Percentiles rank a stretch among this genome's conserved stretches.
Conservation (phyloP, 2,329 filamentous ascomycete genomes). For the Pyrenophora graminea region DNA sequence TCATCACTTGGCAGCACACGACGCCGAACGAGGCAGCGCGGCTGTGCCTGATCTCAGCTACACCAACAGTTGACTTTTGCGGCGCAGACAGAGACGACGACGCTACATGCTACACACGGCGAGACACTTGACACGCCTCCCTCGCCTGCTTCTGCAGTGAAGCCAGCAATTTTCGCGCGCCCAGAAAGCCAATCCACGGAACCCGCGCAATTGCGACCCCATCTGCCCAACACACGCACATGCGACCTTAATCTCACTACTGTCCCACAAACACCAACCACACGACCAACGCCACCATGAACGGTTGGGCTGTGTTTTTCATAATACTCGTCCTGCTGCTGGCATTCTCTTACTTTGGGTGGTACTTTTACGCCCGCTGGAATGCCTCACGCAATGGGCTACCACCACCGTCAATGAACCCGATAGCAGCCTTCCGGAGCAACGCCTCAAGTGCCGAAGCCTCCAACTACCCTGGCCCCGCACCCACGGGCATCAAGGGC, state of each 20-base stretch:
- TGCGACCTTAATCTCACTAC: conserved; percentile 10
- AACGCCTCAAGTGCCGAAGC: conserved; percentile 24
- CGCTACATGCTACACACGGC: conserved; percentile 1
- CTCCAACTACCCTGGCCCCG: conserved; percentile 57
- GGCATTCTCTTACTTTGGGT: conserved; percentile 65
- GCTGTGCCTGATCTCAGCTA: conserved; percentile 22
- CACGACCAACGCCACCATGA: conserved; percentile 36
- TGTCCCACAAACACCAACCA: neutral
- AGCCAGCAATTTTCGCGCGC: neutral
- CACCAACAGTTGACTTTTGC: conserved; percentile 15
- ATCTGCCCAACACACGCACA: conserved; percentile 14
- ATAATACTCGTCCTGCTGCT: conserved; percentile 71
- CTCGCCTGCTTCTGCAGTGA: neutral
- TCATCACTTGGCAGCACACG: conserved; percentile 30
- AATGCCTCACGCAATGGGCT: conserved; percentile 76
- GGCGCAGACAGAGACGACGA: conserved; percentile 5
- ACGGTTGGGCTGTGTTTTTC: conserved; percentile 62
- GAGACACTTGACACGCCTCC: neutral
- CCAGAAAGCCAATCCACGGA: conserved; percentile 4
- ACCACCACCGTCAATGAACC: conserved; percentile 71
- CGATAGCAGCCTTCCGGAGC: conserved; percentile 69
- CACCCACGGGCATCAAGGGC: conserved; percentile 66
- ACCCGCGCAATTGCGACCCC: conserved; percentile 15
- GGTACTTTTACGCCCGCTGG: conserved; percentile 72
- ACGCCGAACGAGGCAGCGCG: conserved; percentile 19